Evolutionary conservation across 176 grass and related monocot genomes (phyloP), one percentile per base, ranked within the genome.

Genomic region (Paspalum vaginatum): DNA sequence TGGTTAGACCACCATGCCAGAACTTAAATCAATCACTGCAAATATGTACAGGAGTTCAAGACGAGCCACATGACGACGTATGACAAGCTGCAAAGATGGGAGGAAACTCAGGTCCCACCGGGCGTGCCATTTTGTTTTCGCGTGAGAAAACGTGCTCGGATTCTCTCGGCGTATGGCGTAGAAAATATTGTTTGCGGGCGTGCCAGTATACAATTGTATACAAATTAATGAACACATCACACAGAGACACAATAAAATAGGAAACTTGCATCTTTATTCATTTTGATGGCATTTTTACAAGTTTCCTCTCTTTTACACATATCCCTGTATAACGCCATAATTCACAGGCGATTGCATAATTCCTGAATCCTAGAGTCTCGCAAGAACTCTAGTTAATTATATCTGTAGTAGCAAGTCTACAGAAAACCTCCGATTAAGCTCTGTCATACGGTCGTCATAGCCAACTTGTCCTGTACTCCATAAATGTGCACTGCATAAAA

Each of bases 91-190:
- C 43, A 69, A 69, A 47, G 66, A 69, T 69, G 66, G 40, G 41
- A 68, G 65, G 65, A 68, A 20, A 45, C 4, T 12, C 40, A 44
- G 6, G 65, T 68, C 65, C 41, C 65, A 45, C 40, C 22, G 65
- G 65, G 65, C 65, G 20, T 68, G 65, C 65, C 65, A 68, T 66
- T 56, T 59, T 59, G 65, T 69, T 69, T 69, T 24, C 40, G 65
- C 11, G 5, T 15, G 67, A 70, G 7, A 70, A 49, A 70, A 32
- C 3, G 32, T 49, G 27, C 10, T 53, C 17, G 17, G 38, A 37
- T 37, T 4, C 21, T 52, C 24, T 72, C 67, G 0, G 12, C 12
- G 24, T 38, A 60, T 37, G 25, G 16, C 48, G 2, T 37, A 18
- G 52, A 38, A 6, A 18, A 32, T 32, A 3, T 32, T 32, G 32